Evolutionary conservation across 1,284 basidiomycete species (phyloP), one percentile per base, ranked within the genome.

Genomic region (Irpex rosettiformis): DNA sequence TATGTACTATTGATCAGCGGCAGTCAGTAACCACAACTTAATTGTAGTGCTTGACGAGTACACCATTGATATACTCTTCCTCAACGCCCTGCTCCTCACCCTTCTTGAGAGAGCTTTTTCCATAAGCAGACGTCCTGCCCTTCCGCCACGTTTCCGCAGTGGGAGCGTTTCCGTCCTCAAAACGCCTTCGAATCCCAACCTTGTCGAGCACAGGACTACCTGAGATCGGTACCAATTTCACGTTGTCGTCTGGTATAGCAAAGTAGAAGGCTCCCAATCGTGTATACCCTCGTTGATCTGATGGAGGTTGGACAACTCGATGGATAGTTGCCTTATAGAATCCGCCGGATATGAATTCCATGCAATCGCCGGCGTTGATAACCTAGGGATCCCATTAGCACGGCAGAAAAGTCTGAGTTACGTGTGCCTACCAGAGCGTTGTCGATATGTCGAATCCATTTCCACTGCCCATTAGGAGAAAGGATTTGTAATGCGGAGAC

Each of bases 401-500:
- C 48, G 48, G 22, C 21, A 25, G 16, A 21, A 33, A 5, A 7
- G 25, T 2, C 27, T 7, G 16, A 18, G 56, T 4, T 52, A 49
- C 6, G 10, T 43, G 28, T n/a, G 58, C 74, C 58, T 62, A 85
- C 84, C 47, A 86, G 68, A 2, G 82, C 83, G 61, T 86, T 85
- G 2, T 83, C 79, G 25, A 85, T 74, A 64, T 86, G 83, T 58
- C 73, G 79, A 6, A 85, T 72, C 79, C 81, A 87, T 56, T 77
- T 77, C 85, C 85, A 88, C 24, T 66, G 71, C 2, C 79, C 79
- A 29, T 81, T 77, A 16, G 65, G 73, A 0, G 75, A 71, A 7
- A 81, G 67, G 53, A 86, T 83, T 57, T 88, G 86, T 24, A 87
- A 73, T 0, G 76, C 83, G 10, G 80, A 72, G 3, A 86, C 77